Base-by-base conservation (phyloP, 2,329 filamentous ascomycete genomes). In the Botrytis medusae region DNA sequence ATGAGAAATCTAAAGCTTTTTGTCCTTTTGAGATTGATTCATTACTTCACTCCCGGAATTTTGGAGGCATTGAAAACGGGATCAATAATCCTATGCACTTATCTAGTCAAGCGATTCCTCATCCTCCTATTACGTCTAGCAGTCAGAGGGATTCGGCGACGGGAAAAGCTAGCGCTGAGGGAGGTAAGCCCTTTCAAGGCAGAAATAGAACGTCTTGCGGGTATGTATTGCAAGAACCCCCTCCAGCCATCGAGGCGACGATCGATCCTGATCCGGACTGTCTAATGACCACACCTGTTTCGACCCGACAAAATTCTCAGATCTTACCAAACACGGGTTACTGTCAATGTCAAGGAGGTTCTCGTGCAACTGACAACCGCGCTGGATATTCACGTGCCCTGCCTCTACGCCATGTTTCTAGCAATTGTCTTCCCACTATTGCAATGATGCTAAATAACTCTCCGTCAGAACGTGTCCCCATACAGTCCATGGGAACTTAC, bases 41-140 rank as follows among this genome's bases (percentile, higher is more conserved):
- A 57, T 32, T 69, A 42, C 65, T 18, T 61, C 22, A 68, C 51
- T 65, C 40, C 59, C 57, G 48, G 34, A 69, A 34, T 44, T 76
- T 72, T 44, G 67, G 69, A 40, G 72, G 71, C 18, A 46, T 73
- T 62, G 63, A 67, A 44, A 69, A 72, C n/a, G 63, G 74, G n/a
- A 74, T 74, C 48, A 57, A 69, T 42, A 57, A 42, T 57, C 48
- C 65, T 57, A n/a, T 69, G 37, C 65, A 44, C n/a, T 10, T 44
- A 42, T 57, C 65, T 42, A 29, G n/a, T 32, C 65, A 57, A 69
- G 37, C 34, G n/a, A 57, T 42, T 51, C 37, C 51, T 60, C 60
- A 20, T 72, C 48, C 29, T 37, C 54, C 8, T 62, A 44, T 48
- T 68, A 18, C 34, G 25, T 29, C 34, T 40, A 6, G 20, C 37